Evolutionary conservation across 768 basidiomycete genomes (phyloP).

Genomic region (Mycena filopes): DNA sequence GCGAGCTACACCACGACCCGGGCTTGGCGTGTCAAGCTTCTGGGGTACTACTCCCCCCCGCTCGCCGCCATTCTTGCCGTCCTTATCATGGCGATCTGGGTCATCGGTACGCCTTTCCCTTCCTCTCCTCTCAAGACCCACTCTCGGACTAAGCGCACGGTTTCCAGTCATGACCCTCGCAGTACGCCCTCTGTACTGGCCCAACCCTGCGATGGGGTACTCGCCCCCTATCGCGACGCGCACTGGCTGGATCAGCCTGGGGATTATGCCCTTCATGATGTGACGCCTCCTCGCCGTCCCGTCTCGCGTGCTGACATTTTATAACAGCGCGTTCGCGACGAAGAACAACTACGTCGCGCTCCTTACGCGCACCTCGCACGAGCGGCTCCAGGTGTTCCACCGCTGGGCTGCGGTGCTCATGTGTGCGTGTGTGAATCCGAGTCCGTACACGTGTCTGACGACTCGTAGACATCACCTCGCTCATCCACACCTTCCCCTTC

Average conservation of each 20-base stretch:
- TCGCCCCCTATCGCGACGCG: constrained; percentile 42
- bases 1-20: too few relatives aligned
- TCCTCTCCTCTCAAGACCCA: too few relatives aligned
- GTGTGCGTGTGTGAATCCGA: constrained; percentile 39
- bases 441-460: too few relatives aligned
- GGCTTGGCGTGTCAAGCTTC: too few relatives aligned
- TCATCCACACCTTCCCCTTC: constrained; percentile 48
- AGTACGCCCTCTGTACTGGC: constrained; percentile 39
- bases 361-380: constrained; percentile 45
- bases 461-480: constrained; percentile 41
- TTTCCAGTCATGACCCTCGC: too few relatives aligned
- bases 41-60: too few relatives aligned
- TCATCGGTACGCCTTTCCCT: too few relatives aligned
- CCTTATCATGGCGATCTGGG: too few relatives aligned
- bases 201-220: constrained; percentile 41
- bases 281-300: constrained; percentile 12
- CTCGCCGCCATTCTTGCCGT: too few relatives aligned
- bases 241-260: constrained; percentile 46
- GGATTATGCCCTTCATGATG: constrained; percentile 49
- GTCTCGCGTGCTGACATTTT: not conserved
- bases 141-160: too few relatives aligned
- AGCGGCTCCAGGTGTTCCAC: constrained; percentile 49
- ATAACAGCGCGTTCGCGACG: constrained; percentile 41
- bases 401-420: constrained; percentile 45
- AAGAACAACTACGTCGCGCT: constrained; percentile 45